Evolutionary conservation across 208 protist species (phyloP).

Genomic region (Endotrypanum monterogeii): DNA sequence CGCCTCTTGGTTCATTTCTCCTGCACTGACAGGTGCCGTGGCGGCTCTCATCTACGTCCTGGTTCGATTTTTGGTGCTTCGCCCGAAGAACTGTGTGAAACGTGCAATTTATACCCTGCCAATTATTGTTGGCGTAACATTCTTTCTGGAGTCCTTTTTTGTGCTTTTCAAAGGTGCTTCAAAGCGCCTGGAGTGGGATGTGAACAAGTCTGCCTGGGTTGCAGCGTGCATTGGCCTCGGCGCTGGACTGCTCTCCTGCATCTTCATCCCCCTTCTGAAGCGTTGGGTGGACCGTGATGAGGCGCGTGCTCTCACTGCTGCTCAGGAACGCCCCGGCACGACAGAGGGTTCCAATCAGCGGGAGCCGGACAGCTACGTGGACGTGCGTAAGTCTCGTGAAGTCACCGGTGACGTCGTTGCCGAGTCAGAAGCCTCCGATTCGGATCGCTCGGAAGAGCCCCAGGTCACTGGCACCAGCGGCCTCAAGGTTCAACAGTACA

Average conservation of each 20-base stretch:
- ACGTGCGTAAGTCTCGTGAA: conserved; percentile 3
- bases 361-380: background rate
- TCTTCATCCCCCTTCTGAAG: conserved; percentile 46
- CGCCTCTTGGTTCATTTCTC: conserved; percentile 64
- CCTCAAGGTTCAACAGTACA: conserved; percentile 29
- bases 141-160: conserved; percentile 69
- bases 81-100: conserved; percentile 29
- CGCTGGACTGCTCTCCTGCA: conserved; percentile 33
- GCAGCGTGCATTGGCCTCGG: conserved; percentile 40
- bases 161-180: conserved; percentile 56
- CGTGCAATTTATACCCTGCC: conserved; percentile 44
- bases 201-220: conserved; percentile 44
- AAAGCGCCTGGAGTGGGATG: conserved; percentile 38
- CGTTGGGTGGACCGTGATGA: conserved; percentile 18
- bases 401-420: conserved; percentile 4
- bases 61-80: conserved; percentile 40
- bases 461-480: conserved; percentile 8
- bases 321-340: conserved; percentile 10
- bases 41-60: conserved; percentile 42
- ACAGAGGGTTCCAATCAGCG: background rate
- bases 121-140: conserved; percentile 43
- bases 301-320: conserved; percentile 2
- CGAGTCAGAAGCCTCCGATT: conserved; percentile 12
- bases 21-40: conserved; percentile 41
- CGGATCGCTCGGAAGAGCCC: conserved; percentile 2